Percentiles rank a stretch among this genome's conserved stretches.
Evolutionary conservation across 768 basidiomycete genomes (phyloP).

Genomic region (Pisolithus microcarpus): DNA sequence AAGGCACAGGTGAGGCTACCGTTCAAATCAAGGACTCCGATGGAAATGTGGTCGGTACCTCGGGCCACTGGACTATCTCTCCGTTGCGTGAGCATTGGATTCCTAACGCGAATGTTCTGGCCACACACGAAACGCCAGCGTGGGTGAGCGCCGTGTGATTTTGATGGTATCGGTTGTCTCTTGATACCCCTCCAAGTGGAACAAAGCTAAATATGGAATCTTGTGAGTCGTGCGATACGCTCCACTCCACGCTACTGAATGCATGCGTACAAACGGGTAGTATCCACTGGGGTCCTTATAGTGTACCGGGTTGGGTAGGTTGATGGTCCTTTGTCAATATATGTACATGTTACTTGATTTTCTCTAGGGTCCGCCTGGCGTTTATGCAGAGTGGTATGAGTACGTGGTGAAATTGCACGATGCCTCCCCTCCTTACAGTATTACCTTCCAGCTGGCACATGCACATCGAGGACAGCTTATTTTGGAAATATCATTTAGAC

Average conservation of each 20-base stretch:
- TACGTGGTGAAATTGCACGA: constrained; percentile 21
- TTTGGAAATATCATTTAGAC: constrained; percentile 43
- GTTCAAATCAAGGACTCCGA: constrained; percentile 26
- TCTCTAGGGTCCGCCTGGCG: constrained; percentile 30
- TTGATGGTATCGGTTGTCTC: not conserved
- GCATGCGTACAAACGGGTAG: constrained; percentile 17
- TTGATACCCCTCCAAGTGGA: constrained; percentile 32
- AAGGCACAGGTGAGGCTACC: constrained; percentile 22
- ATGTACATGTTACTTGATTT: not conserved
- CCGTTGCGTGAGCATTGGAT: constrained; percentile 37
- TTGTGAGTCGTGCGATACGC: constrained; percentile 32
- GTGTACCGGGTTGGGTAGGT: constrained; percentile 38
- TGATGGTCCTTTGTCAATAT: not conserved
- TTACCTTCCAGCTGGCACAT: constrained; percentile 29
- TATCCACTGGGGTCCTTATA: constrained; percentile 46
- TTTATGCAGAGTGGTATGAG: constrained; percentile 54
- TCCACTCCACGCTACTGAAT: not conserved
- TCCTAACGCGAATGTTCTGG: constrained; percentile 29
- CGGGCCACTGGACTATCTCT: constrained; percentile 31
- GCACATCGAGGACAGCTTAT: constrained; percentile 33
- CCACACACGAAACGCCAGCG: constrained; percentile 43
- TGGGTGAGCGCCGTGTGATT: constrained; percentile 35
- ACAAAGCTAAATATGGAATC: constrained; percentile 47
- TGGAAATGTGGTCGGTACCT: constrained; percentile 31
- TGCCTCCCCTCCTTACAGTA: not conserved